Base-by-base conservation (phyloP, 129 eudicot species). In the Helichrysum umbraculigerum region DNA sequence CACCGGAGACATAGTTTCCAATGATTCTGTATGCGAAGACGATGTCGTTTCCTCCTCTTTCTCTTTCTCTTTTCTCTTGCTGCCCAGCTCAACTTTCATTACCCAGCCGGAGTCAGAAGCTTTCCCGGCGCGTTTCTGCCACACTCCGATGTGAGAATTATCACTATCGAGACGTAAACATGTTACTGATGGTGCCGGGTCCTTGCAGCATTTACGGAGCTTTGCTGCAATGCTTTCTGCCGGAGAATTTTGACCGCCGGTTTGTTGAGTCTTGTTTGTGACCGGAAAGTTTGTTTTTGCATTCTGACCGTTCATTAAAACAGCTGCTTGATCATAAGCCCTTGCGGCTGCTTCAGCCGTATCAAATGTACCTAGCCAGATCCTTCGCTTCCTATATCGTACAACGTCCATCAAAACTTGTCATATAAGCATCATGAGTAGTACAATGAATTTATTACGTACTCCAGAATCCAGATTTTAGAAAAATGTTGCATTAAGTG, bases 341-440 rank as follows among this genome's bases (percentile, higher is more conserved):
- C 73, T 80, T 22, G 87, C 84, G 7, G 87, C 87, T 54, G 76
- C 76, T 75, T 79, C 87, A 28, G 87, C 84, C 6, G 84, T 79
- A 28, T 68, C 85, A 73, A 81, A 84, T 68, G 85, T 84, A 59
- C 88, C 88, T 41, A 84, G 76, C 88, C 88, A 84, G 33, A 84
- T 63, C 28, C 88, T 81, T 42, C 80, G 68, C 65, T 84, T 84
- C 85, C 85, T 84, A 74, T 50, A 69, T 2, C 19, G 35, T 35
- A 37, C 30, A 74, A 25, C 22, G 10, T 72, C 9, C 44, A 41
- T 22, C 25, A 11, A 3, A 47, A 47, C 17, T 47, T 47, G 6
- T 44, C 3, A 44, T 2, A 2, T 44, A 11, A 2, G 52, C 4
- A 44, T 11, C 52, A 44, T 39, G 44, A 39, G 44, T 39, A 7